These are phyloP conservation scores for Acanthamoeba divionensis DNA, from an alignment of 208 protist species.

Conservation along the genomic window DNA sequence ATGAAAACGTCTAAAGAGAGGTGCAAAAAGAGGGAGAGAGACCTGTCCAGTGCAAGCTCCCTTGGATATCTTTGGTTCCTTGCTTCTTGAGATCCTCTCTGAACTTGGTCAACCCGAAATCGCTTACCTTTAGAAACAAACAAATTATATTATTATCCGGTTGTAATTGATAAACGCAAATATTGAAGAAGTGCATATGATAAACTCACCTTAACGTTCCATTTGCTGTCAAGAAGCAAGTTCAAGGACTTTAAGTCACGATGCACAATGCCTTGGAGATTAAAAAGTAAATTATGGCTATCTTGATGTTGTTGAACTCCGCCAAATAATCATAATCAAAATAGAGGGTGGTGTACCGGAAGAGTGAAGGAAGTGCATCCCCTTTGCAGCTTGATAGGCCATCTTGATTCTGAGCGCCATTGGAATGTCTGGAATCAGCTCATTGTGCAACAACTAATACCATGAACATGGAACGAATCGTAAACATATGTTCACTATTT, in stretches of 20 bases:
- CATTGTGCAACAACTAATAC: slow-evolving; percentile 12
- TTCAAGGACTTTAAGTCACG: not conserved
- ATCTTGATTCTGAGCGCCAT: not conserved
- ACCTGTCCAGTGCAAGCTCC: too few species aligned
- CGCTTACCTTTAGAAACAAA: not conserved
- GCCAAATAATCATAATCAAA: too few species aligned
- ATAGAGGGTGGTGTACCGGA: not conserved
- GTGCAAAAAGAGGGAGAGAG: too few species aligned
- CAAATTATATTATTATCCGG: not conserved
- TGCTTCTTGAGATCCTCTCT: not conserved
- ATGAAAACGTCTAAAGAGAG: not conserved
- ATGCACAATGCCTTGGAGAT: not conserved
- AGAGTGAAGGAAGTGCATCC: slow-evolving; percentile 36
- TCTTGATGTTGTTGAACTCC: too few species aligned
- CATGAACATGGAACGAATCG: too few species aligned
- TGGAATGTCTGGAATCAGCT: not conserved
- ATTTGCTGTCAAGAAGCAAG: not conserved
- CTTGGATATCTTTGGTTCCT: too few species aligned
- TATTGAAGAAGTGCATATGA: not conserved
- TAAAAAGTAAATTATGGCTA: not conserved
- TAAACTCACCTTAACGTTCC: not conserved
- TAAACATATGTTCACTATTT: too few species aligned
- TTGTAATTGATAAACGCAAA: too few species aligned
- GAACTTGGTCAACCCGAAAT: slow-evolving; percentile 28
- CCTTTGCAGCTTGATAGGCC: slow-evolving; percentile 2